phyloP scores from a whole-genome alignment of 768 basidiomycete species.

The Boletus rubescentipes region DNA sequence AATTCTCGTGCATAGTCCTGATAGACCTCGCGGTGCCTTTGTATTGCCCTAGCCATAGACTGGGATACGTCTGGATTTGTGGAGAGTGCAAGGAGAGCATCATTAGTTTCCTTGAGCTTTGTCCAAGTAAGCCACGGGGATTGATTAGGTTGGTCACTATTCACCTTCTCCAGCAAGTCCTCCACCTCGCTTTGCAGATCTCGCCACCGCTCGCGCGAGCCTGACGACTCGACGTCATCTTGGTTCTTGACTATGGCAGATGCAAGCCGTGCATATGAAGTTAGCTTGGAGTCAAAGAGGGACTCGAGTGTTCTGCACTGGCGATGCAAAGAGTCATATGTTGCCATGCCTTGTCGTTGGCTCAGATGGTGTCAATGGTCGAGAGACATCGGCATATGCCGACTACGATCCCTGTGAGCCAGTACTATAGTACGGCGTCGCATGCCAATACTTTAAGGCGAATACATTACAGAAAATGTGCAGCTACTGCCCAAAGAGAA shows the following conservation, averaged over 20 bases:
- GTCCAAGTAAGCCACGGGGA: constrained; percentile 8
- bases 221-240: constrained; percentile 65
- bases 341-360: constrained; percentile 49
- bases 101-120: constrained; percentile 86
- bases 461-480: constrained; percentile 19
- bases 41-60: constrained; percentile 85
- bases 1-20: constrained; percentile 87
- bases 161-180: constrained; percentile 81
- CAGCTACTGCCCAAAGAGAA: constrained; percentile 13
- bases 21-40: constrained; percentile 87
- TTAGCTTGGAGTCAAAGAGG: constrained; percentile 87
- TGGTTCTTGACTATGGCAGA: constrained; percentile 56
- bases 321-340: constrained; percentile 85
- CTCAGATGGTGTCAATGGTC: neutral
- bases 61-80: constrained; percentile 71
- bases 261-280: constrained; percentile 85
- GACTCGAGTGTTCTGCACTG: constrained; percentile 94
- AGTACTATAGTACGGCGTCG: too few species aligned
- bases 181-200: constrained; percentile 87
- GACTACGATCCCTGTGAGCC: constrained; percentile 3
- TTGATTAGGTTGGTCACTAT: constrained; percentile 15
- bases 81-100: constrained; percentile 68
- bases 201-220: constrained; percentile 70
- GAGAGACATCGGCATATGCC: constrained; percentile 17
- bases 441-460: constrained; percentile 1